These are phyloP conservation scores for Toxicodendron radicans DNA, from an alignment of 345 rosid species.

Conservation along the genomic window DNA sequence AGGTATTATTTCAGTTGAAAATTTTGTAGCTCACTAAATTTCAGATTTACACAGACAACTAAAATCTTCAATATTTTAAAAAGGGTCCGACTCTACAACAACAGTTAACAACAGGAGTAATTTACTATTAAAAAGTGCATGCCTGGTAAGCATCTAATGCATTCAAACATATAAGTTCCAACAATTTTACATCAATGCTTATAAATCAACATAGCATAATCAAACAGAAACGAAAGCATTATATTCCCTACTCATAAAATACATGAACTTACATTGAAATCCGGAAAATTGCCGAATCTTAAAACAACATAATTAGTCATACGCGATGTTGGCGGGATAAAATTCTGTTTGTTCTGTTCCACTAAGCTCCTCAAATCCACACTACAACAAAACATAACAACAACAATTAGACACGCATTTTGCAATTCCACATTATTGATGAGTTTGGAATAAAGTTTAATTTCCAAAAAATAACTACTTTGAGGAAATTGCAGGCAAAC, in stretches of 20 bases:
- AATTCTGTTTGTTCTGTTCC: slow-evolving; percentile 79
- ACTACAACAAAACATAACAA: slow-evolving; percentile 34
- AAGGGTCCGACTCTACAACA: not conserved
- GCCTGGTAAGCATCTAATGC: not conserved
- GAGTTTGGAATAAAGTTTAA: not conserved
- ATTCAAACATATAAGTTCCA: not conserved
- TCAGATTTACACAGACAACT: too few relatives aligned
- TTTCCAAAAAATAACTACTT: not conserved
- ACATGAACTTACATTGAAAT: slow-evolving; percentile 49
- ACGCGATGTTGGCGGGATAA: slow-evolving; percentile 82
- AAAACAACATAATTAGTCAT: slow-evolving; percentile 88
- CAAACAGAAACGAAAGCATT: not conserved
- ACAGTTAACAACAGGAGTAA: too few relatives aligned
- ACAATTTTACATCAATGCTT: not conserved
- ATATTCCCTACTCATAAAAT: not conserved
- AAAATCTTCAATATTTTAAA: too few relatives aligned
- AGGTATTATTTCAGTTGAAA: too few relatives aligned
- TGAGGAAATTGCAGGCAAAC: slow-evolving; percentile 23
- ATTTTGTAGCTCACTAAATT: too few relatives aligned
- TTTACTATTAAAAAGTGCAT: not conserved
- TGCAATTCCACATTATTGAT: not conserved
- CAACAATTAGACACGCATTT: not conserved
- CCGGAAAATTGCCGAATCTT: slow-evolving; percentile 65
- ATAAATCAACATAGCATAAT: not conserved
- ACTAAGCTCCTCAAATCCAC: slow-evolving; percentile 88